Evolutionary conservation across 495 filamentous ascomycete species (phyloP).

Genomic region (Wilcoxina mikolae): DNA sequence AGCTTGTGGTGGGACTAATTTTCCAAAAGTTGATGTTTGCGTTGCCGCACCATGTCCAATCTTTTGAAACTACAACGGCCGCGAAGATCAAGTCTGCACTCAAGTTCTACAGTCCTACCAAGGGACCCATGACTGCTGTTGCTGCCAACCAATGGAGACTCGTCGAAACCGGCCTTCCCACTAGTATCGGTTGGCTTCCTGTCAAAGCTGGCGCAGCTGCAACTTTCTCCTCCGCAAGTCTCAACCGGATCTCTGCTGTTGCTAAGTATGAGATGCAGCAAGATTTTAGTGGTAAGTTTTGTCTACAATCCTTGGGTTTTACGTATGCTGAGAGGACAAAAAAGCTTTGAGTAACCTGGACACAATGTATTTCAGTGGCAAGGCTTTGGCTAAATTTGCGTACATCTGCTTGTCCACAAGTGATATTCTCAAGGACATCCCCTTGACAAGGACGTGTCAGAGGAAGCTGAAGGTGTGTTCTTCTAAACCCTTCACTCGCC

Average conservation of each 20-base stretch:
- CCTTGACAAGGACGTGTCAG: slow-evolving; percentile 47
- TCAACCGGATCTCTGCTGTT: slow-evolving; percentile 43
- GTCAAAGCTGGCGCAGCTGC: slow-evolving; percentile 3
- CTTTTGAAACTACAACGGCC: slow-evolving; percentile 35
- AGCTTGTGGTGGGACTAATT: no score
- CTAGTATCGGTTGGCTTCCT: slow-evolving; percentile 42
- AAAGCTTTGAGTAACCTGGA: background rate
- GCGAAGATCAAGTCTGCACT: slow-evolving; percentile 4
- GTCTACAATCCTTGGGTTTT: background rate
- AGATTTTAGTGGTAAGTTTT: slow-evolving; percentile 48
- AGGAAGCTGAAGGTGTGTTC: slow-evolving; percentile 46
- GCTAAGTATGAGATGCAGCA: slow-evolving; percentile 62
- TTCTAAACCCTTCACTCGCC: no score
- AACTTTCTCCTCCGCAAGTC: background rate
- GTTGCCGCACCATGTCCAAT: slow-evolving; percentile 67
- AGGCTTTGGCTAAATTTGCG: slow-evolving; percentile 82
- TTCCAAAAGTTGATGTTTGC: slow-evolving; percentile 60
- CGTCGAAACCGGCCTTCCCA: slow-evolving; percentile 56
- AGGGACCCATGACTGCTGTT: slow-evolving; percentile 63
- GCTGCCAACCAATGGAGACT: slow-evolving; percentile 66
- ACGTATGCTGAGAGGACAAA: background rate
- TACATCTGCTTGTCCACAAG: slow-evolving; percentile 52
- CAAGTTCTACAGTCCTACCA: slow-evolving; percentile 66
- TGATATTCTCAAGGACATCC: slow-evolving; percentile 46
- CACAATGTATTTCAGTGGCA: slow-evolving; percentile 92